Conservation (phyloP, 768 basidiomycete species). For the Amyloporia xantha region DNA sequence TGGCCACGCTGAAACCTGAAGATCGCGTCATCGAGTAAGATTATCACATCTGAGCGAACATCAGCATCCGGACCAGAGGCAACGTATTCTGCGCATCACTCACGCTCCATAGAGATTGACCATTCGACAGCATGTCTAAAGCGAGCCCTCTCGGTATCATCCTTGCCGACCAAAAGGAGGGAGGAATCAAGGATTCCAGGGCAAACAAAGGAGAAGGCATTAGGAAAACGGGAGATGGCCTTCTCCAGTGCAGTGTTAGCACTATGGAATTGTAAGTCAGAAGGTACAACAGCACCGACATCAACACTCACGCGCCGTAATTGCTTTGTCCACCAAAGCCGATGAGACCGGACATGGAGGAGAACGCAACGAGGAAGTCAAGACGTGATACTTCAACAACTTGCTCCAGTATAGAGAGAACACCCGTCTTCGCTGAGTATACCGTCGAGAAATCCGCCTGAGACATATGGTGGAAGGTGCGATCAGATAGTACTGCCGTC, state of each 20-base stretch:
- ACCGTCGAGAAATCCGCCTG: conserved; percentile 8
- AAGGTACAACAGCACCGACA: too few species aligned
- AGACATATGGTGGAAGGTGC: conserved; percentile 11
- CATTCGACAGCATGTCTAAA: neutral
- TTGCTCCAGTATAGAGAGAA: conserved; percentile 5
- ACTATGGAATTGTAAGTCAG: neutral
- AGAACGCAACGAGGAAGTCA: conserved; percentile 17
- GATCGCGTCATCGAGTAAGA: neutral
- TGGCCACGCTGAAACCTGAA: neutral
- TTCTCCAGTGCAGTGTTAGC: conserved; percentile 3
- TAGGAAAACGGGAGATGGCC: conserved; percentile 3
- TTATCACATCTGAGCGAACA: neutral
- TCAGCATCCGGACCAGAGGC: too few species aligned
- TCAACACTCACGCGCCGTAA: conserved; percentile 13
- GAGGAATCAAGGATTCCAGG: conserved; percentile 7
- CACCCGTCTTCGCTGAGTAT: conserved; percentile 6
- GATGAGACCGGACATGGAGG: conserved; percentile 14
- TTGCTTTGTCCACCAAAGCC: conserved; percentile 14
- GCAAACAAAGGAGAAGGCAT: conserved; percentile 13
- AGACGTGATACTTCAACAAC: conserved; percentile 4
- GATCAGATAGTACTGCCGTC: conserved; percentile 8
- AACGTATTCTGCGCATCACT: too few species aligned
- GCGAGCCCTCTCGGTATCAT: neutral
- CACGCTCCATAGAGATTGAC: neutral
- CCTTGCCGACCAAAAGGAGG: neutral